Evolutionary conservation across 1,139 yeast genomes (phyloP), one percentile per base, ranked within the genome.

Genomic region (Diutina scorzettiae): DNA sequence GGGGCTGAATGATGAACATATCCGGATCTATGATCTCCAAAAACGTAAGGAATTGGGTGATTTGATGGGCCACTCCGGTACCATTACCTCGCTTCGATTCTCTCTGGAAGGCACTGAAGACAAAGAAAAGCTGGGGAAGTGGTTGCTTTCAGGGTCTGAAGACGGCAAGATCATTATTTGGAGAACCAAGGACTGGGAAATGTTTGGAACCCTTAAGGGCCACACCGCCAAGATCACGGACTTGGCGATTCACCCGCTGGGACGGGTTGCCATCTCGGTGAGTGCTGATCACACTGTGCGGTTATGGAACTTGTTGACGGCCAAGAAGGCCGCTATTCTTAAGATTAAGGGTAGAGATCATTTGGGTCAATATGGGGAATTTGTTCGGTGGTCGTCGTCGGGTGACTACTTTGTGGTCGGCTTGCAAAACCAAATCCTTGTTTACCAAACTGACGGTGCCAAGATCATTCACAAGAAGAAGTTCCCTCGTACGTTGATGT

Each of bases 151-250:
- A 16, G 95, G 94, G 0, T 84, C 91, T 4, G 95, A 84, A 44
- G 98, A 91, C 57, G 95, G 96, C 33, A 81, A 78, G 48, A 80
- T 93, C 43, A 76, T 86, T 47, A 74, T 91, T 43, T 91, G 98
- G 98, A 73, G 98, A 60, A 82, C 93, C 5, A 86, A 85, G 57
- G 98, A 93, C 60, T 91, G 99, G 99, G 97, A 91, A 56, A 72
- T 79, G 41, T 79, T 86, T 57, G 95, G 93, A 2, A 79, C 81
- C 21, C 66, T 93, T 57, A 87, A 87, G 61, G 96, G 96, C 4
- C 96, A 87, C 58, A 69, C 69, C 23, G 87, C 77, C 23, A 69
- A 80, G 44, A 73, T 93, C 34, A 82, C 81, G 52, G 97, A 86
- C 58, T 55, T 91, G 41, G 82, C 89, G 29, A 82, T 91, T 41